Evolutionary conservation across 164 flowering plant genomes (phyloP).

Genomic region (Platanus orientalis): DNA sequence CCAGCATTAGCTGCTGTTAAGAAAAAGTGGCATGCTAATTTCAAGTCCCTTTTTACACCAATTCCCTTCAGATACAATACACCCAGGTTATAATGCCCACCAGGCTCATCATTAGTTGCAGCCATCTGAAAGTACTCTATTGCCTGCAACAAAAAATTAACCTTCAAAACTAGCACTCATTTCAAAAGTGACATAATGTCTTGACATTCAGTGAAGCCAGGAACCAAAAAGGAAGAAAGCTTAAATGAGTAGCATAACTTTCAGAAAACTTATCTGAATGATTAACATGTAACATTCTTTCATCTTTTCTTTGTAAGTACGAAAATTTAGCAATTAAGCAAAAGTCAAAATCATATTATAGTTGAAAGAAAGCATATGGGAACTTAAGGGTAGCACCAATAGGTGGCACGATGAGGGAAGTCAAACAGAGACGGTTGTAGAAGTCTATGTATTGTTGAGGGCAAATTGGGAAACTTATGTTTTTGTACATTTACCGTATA

Average conservation of each 20-base stretch:
- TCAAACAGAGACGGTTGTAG: too few species aligned
- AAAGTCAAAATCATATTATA: too few species aligned
- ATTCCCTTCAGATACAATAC: slow-evolving; percentile 91
- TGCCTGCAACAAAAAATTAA: slow-evolving; percentile 49
- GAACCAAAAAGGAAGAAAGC: background rate
- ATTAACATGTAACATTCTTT: too few species aligned
- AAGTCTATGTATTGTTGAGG: too few species aligned
- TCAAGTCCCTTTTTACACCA: slow-evolving; percentile 82
- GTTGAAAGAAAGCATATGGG: too few species aligned
- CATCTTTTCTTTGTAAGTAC: too few species aligned
- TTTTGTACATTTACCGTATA: too few species aligned
- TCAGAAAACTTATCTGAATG: background rate
- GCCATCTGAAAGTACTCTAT: slow-evolving; percentile 93
- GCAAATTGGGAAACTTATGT: too few species aligned
- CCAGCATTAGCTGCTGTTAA: slow-evolving; percentile 79
- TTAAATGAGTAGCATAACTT: background rate
- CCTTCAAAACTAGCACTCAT: background rate
- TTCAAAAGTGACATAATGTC: background rate
- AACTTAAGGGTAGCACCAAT: too few species aligned
- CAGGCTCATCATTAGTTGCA: slow-evolving; percentile 77
- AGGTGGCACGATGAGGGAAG: too few species aligned
- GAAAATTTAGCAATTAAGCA: too few species aligned
- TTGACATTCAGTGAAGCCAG: too few species aligned
- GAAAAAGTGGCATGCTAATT: slow-evolving; percentile 54
- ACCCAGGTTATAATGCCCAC: slow-evolving; percentile 93